phyloP scores from a whole-genome alignment of 148 eudicot genomes.

The Diospyros kaki region DNA sequence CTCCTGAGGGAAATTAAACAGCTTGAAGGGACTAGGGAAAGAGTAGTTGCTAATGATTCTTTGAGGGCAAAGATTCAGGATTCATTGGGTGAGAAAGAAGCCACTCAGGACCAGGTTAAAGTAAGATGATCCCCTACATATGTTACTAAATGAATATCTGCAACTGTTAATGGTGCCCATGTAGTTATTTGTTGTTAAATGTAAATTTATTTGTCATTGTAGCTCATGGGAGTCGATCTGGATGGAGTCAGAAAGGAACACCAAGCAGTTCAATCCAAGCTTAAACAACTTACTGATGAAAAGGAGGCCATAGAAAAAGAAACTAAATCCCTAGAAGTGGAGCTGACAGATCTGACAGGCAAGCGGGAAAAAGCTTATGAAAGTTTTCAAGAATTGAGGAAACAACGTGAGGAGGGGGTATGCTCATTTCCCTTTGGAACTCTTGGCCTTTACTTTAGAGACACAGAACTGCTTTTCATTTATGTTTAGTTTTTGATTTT shows the following conservation, averaged over 20 bases:
- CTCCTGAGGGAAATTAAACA: slow-evolving; percentile 65
- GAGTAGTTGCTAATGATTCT: slow-evolving; percentile 71
- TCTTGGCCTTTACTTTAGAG: background rate
- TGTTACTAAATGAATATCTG: background rate
- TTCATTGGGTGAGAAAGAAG: slow-evolving; percentile 60
- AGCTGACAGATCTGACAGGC: slow-evolving; percentile 27
- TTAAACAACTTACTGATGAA: slow-evolving; percentile 40
- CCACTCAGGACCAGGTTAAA: slow-evolving; percentile 81
- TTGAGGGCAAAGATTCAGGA: slow-evolving; percentile 70
- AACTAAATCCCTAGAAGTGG: slow-evolving; percentile 34
- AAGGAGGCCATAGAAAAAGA: slow-evolving; percentile 33
- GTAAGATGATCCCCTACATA: slow-evolving; percentile 32
- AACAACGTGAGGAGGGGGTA: slow-evolving; percentile 54
- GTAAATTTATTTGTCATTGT: slow-evolving; percentile 10
- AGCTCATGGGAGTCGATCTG: slow-evolving; percentile 69
- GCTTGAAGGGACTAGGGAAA: slow-evolving; percentile 64
- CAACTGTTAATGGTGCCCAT: background rate
- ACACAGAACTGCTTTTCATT: background rate
- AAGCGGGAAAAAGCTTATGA: slow-evolving; percentile 37
- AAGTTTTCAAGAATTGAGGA: slow-evolving; percentile 33
- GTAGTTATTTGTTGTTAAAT: slow-evolving; percentile 1
- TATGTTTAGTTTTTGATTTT: background rate
- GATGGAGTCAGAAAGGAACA: slow-evolving; percentile 74
- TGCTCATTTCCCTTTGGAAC: slow-evolving; percentile 8
- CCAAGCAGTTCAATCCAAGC: slow-evolving; percentile 38